Evolutionary conservation across 2,329 filamentous ascomycete genomes (phyloP).

Genomic region (Orbilia ellipsospora): DNA sequence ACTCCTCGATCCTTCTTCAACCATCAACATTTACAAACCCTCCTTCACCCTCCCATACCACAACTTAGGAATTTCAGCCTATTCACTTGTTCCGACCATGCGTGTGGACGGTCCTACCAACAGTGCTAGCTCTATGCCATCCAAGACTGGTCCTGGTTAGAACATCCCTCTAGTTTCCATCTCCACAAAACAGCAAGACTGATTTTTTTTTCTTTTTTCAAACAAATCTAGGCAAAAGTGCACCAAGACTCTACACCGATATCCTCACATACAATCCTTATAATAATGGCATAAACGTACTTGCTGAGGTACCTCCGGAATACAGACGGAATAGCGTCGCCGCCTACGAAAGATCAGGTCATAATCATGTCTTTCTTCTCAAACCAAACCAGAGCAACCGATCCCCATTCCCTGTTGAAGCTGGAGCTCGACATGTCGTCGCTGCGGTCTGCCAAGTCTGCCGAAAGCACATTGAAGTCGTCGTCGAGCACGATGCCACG

Average conservation of each 20-base stretch:
- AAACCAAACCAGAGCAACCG: constrained; percentile 69
- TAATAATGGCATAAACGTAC: constrained; percentile 68
- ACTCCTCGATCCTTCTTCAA: background rate
- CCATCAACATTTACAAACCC: background rate
- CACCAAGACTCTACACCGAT: constrained; percentile 65
- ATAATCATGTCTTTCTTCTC: constrained; percentile 67
- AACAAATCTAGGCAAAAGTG: constrained; percentile 65
- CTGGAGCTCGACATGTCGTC: constrained; percentile 66
- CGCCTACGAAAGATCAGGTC: constrained; percentile 62
- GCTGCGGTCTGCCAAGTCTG: constrained; percentile 73
- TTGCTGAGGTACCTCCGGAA: constrained; percentile 70
- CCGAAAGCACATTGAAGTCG: constrained; percentile 71
- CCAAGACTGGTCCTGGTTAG: constrained; percentile 18
- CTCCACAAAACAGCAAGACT: background rate
- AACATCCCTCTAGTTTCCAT: background rate
- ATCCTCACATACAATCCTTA: constrained; percentile 67
- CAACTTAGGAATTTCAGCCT: background rate
- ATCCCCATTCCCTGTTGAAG: constrained; percentile 61
- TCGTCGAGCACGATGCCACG: constrained; percentile 66
- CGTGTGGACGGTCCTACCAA: constrained; percentile 16
- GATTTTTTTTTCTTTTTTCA: constrained; percentile 1
- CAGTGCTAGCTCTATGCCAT: background rate
- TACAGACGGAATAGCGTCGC: constrained; percentile 57
- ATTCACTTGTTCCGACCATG: constrained; percentile 7
- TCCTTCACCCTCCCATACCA: background rate